Base-by-base conservation (phyloP, 2,329 filamentous ascomycete species). In the Chaetomiaceae sp. region DNA sequence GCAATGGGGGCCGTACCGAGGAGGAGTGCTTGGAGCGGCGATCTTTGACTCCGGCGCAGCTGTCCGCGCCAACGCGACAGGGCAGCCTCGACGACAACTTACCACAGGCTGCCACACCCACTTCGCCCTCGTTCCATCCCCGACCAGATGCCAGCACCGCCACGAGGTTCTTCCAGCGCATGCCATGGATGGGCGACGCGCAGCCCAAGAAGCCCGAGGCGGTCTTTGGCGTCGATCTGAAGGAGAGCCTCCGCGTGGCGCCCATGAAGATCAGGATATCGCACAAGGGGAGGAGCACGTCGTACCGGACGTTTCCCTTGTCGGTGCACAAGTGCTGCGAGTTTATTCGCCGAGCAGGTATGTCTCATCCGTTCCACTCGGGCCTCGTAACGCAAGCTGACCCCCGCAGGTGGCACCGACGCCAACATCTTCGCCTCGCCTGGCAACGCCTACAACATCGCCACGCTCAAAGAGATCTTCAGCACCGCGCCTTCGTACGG, bases 241-340 rank as follows among this genome's bases (percentile, higher is more conserved):
- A 61, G 20, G 47, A 59, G 6, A 62, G 61, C 48, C 54, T 64
- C 27, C 39, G 51, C 11, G 44, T 58, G 1, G 62, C 62, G 3
- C 60, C 59, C 1, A 59, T 58, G 36, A 58, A 56, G 37, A 61
- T 61, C 38, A 33, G 62, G 34, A 60, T 64, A 22, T 64, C 61
- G 3, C 62, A 64, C 57, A 59, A 57, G 42, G 62, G 62, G 1
- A 51, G 44, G 20, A 52, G 53, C 23, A 60, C 57, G 4, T 64
- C 62, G 22, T 55, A 62, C 15, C 46, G 62, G 9, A 56, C 56
- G 3, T 60, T 58, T 17, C 62, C 62, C 0, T 7, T 62, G 19
- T 39, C 52, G 15, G 51, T 64, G 12, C 56, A 64, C 53, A 64
- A 63, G 27, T 63, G 58, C 43, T 61, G 57, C 55, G 61, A 64